phyloP scores from a whole-genome alignment of 352 stramenopile genomes.

The Pythium aristosporum region DNA sequence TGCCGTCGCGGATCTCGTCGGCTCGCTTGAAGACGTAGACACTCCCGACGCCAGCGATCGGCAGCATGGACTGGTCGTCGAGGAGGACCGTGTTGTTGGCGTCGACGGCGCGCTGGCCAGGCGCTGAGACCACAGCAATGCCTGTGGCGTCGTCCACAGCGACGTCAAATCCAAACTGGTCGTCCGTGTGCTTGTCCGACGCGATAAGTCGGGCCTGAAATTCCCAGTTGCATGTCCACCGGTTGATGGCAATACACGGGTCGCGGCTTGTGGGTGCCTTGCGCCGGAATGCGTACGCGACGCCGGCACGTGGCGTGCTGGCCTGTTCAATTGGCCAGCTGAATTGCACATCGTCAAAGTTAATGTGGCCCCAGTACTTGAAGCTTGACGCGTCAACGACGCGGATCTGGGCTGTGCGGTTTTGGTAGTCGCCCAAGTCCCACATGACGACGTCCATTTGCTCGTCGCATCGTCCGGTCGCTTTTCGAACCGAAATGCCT shows the following conservation, averaged over 20 bases:
- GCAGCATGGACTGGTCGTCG: conserved; percentile 25
- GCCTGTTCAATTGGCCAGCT: conserved; percentile 84
- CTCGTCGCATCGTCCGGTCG: conserved; percentile 90
- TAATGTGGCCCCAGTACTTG: conserved; percentile 94
- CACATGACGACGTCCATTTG: conserved; percentile 88
- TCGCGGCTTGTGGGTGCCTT: conserved; percentile 52
- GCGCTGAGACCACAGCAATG: conserved; percentile 77
- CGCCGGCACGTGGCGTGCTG: conserved; percentile 61
- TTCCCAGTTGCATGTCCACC: conserved; percentile 79
- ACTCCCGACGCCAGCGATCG: conserved; percentile 50
- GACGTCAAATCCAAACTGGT: conserved; percentile 87
- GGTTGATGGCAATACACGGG: conserved; percentile 64
- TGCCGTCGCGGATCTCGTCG: conserved; percentile 67
- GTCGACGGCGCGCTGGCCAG: conserved; percentile 70
- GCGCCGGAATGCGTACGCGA: conserved; percentile 79
- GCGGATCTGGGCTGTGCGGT: conserved; percentile 87
- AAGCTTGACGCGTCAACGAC: conserved; percentile 91
- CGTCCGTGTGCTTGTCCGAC: conserved; percentile 87
- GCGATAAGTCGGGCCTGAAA: conserved; percentile 85
- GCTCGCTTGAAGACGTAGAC: conserved; percentile 68
- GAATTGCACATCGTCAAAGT: conserved; percentile 95
- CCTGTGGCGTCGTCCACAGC: conserved; percentile 81
- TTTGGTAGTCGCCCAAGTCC: conserved; percentile 82
- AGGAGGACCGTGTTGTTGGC: conserved; percentile 79
- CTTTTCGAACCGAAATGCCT: conserved; percentile 77